phyloP scores from a whole-genome alignment of 1,284 basidiomycete genomes.

The Cutaneotrichosporon dermatis region DNA sequence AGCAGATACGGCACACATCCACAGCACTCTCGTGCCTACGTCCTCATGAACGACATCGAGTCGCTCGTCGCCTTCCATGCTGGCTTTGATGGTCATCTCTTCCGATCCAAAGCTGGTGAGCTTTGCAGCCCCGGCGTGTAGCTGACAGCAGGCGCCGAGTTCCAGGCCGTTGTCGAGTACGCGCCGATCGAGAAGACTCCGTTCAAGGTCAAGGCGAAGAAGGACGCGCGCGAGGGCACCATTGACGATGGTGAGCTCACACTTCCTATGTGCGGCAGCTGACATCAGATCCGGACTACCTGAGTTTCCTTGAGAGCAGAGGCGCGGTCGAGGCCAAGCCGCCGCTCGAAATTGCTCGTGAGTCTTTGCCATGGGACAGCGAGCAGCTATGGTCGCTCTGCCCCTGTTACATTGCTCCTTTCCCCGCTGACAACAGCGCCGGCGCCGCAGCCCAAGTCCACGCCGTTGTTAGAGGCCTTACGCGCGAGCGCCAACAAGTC shows the following conservation, averaged over 20 bases:
- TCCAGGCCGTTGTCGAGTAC: slow-evolving; percentile 84
- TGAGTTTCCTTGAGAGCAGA: slow-evolving; percentile 68
- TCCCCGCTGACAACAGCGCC: slow-evolving; percentile 20
- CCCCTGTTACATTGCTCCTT: no score
- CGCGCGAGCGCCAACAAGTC: slow-evolving; percentile 51
- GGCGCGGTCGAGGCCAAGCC: slow-evolving; percentile 41
- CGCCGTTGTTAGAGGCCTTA: slow-evolving; percentile 81
- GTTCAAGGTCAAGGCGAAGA: slow-evolving; percentile 36
- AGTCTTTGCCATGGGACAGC: slow-evolving; percentile 29
- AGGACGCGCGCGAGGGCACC: slow-evolving; percentile 44
- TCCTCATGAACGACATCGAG: slow-evolving; percentile 75
- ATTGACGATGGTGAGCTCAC: slow-evolving; percentile 39
- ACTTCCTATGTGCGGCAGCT: not conserved
- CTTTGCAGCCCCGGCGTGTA: not conserved
- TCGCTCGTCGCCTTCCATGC: slow-evolving; percentile 69
- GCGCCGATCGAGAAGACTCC: slow-evolving; percentile 77
- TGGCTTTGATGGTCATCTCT: slow-evolving; percentile 87
- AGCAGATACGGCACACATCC: slow-evolving; percentile 63
- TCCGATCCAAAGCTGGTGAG: slow-evolving; percentile 81
- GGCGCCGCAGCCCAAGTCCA: slow-evolving; percentile 58
- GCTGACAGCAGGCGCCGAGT: slow-evolving; percentile 66
- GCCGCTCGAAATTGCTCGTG: slow-evolving; percentile 63
- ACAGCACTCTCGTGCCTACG: slow-evolving; percentile 81
- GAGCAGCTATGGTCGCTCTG: no score
- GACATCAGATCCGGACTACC: slow-evolving; percentile 67